phyloP scores from a whole-genome alignment of 2,329 filamentous ascomycete genomes.

The Ophiognomonia clavigignenti-juglandacearum region DNA sequence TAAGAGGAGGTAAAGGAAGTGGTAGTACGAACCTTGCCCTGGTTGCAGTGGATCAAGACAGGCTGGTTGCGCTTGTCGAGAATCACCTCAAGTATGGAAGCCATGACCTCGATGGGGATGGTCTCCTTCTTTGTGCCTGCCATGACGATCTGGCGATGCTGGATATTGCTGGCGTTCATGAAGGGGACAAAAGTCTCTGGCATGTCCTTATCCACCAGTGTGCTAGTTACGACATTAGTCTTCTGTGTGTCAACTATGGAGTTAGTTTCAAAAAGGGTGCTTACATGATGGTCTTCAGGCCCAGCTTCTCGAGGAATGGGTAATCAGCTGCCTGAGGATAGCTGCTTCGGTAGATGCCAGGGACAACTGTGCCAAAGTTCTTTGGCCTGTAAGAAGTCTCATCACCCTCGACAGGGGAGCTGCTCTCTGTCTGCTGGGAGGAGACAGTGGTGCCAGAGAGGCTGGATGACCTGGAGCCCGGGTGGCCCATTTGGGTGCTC shows the following conservation, averaged over 20 bases:
- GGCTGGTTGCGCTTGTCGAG: conserved; percentile 72
- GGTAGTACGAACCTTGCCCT: conserved; percentile 83
- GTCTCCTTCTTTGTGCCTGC: conserved; percentile 81
- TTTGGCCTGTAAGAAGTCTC: conserved; percentile 37
- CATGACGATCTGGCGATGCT: conserved; percentile 71
- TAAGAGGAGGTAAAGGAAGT: conserved; percentile 19
- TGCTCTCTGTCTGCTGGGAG: conserved; percentile 11
- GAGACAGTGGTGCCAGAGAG: conserved; percentile 1
- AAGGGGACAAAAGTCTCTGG: conserved; percentile 53
- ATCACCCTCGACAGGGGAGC: conserved; percentile 1
- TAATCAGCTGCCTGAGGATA: conserved; percentile 72
- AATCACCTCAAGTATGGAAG: conserved; percentile 64
- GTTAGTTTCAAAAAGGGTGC: conserved; percentile 24
- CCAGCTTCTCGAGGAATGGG: conserved; percentile 60
- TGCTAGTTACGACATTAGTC: conserved; percentile 33
- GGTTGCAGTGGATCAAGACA: conserved; percentile 86
- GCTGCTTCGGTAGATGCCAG: conserved; percentile 75
- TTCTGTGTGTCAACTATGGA: not conserved
- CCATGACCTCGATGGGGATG: conserved; percentile 64
- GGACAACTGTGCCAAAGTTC: conserved; percentile 74
- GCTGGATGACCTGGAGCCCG: conserved; percentile 5
- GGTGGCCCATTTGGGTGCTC: conserved; percentile 13
- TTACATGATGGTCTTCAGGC: conserved; percentile 76
- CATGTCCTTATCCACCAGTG: conserved; percentile 59
- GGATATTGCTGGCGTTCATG: conserved; percentile 61